Base-by-base conservation (phyloP, 2,329 filamentous ascomycete species). In the Lasiodiplodia citricola region DNA sequence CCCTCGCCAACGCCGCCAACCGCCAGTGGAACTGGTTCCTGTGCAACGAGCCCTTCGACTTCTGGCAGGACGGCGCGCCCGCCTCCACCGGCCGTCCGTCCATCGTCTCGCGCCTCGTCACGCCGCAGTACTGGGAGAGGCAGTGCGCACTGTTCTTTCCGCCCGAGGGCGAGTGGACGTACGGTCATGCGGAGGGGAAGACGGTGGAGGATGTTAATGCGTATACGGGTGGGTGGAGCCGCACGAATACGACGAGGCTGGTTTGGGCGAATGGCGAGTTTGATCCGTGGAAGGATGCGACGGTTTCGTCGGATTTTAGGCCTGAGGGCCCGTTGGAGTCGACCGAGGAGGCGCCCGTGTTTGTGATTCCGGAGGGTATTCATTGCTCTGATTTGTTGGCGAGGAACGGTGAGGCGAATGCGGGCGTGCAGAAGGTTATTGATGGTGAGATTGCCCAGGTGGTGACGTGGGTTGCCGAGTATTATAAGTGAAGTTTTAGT, bases 21-120 rank as follows among this genome's bases (percentile, higher is more conserved):
- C 78, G 86, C 0, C 86, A 88, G 70, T 90, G 87, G 87, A 75
- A 81, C 8, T 90, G 88, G 87, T 83, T 89, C 77, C 80, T 84
- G 1, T 90, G 88, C 81, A 90, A 90, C 74, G 86, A 90, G 75
- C 87, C 88, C n/a, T 84, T 87, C 68, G 84, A 80, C 67, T 87
- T 83, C 76, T 89, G 84, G 83, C 85, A 88, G 74, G 83, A 83
- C 70, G 85, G 84, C 23, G 86, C 86, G 7, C 87, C 87, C 0
- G 57, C 73, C 28, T 31, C 28, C 5, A 31, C 28, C 4, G 76
- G 74, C 67, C 75, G 73, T 0, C 77, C 83, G 3, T 81, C 80
- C n/a, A 80, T 89, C 54, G 83, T 87, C 66, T 87, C 86, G 18
- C 83, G 85, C 28, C 78, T 87, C 8, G 80, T 86, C 57, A 82